Evolutionary conservation across 2,329 filamentous ascomycete species (phyloP), one percentile per base, ranked within the genome.

Genomic region (Aspergillus sp.): DNA sequence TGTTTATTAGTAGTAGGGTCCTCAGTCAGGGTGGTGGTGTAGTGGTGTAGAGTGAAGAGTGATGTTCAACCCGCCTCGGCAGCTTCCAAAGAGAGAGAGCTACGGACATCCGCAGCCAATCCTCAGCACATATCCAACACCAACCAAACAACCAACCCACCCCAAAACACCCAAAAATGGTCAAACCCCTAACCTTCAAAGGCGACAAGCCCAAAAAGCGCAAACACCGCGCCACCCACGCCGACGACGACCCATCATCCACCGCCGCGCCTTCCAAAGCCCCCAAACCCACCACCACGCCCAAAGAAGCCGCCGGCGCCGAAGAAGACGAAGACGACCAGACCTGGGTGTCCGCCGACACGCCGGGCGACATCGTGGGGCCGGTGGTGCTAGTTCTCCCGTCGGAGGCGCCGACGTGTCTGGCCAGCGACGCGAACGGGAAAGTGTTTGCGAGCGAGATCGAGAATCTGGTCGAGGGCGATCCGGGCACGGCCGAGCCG

Each of bases 201-300:
- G 91, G 91, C 69, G 91, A 98, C 66, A 95, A 91, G 66, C 66
- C 75, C 38, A 94, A 91, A 63, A 95, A 95, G 70, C 75, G 86
- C 58, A 95, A 94, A 72, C 78, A 83, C 47, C 63, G 72, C 29
- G 67, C 75, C 26, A 64, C 69, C 38, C 61, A 66, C 16, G 56
- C 60, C 8, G 56, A 61, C 16, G 54, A 58, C 19, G 63, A 61
- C 39, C 53, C 55, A 15, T 24, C 24, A 24, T 10, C 31, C 39
- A 14, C 36, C 31, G 25, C 26, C 43, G 58, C 30, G 30, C 34
- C 14, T 32, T 22, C 42, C 28, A 45, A 48, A 30, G 37, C 38
- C 7, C 40, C 41, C 11, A 48, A 52, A 30, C 58, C 55, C 17
- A 47, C 51, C 32, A 35, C 39, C 27, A 25, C 36, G 16, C 28